Base-by-base conservation (phyloP, 768 basidiomycete genomes). In the Cystobasidiopsis lactophilus region DNA sequence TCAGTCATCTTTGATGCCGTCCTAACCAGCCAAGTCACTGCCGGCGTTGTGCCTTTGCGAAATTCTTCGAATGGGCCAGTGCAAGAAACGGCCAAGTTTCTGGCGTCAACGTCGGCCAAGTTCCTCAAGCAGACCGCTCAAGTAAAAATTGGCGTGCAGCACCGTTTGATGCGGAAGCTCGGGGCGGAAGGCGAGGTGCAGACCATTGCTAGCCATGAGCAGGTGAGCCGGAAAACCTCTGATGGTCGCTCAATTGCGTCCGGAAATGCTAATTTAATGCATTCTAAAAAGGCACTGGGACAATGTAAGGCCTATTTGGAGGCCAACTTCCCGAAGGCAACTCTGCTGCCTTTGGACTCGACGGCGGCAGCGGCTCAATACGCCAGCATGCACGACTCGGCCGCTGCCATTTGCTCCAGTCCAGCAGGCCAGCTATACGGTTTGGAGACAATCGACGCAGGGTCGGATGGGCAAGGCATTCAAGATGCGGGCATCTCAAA, bases 401-500 rank as follows among this genome's bases (percentile, higher is more conserved):
- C 45, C 4, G 45, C 30, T 13, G 45, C 45, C 9, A 27, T 47
- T 9, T 23, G 45, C 10, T 47, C 45, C 4, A 47, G 16, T 24
- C 24, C 7, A 13, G 45, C 45, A 24, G 45, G 23, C 9, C 23
- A 27, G 18, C 24, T 27, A 9, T 26, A 27, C 30, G 45, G 45
- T 7, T n/a, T 47, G 14, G 14, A 18, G 16, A 16, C 29, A 26
- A 26, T 47, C 5, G 45, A 47, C 33, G 9, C 7, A 16, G 45
- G 30, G 14, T 9, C 11, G 14, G 24, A 47, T 9, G 45, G 45
- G 29, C 24, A 16, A n/a, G 45, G 45, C 24, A 27, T 23, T n/a
- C 45, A 47, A 75, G 57, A 81, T 78, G 79, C 74, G 71, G 62
- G 67, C 68, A 49, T 69, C 75, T 38, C 75, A 72, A 73, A 72